phyloP scores from a whole-genome alignment of 2,329 filamentous ascomycete species.

The Fusarium penzigii region DNA sequence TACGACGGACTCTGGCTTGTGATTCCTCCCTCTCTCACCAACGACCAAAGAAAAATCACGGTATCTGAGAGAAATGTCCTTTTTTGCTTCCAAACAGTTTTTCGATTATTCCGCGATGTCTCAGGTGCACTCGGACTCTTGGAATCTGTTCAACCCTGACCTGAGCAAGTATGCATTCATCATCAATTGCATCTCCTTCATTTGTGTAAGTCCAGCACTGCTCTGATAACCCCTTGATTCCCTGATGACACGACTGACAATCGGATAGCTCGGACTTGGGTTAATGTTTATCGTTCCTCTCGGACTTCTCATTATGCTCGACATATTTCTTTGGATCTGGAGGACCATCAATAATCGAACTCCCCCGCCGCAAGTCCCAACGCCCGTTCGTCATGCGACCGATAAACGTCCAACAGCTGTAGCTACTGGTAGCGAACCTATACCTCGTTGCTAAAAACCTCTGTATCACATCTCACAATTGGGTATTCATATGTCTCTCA shows the following conservation, averaged over 20 bases:
- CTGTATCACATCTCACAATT: conserved; percentile 4
- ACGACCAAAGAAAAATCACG: conserved; percentile 21
- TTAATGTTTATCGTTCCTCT: conserved; percentile 50
- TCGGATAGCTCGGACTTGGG: conserved; percentile 44
- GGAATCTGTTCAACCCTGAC: conserved; percentile 27
- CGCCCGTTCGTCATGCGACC: conserved; percentile 15
- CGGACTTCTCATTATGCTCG: conserved; percentile 49
- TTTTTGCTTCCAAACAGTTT: conserved; percentile 19
- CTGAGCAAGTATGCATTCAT: conserved; percentile 34
- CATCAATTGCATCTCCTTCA: conserved; percentile 39
- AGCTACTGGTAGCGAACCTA: conserved; percentile 24
- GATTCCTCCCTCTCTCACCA: conserved; percentile 20
- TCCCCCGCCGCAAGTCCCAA: conserved; percentile 15
- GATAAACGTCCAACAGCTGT: conserved; percentile 23
- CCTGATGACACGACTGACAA: conserved; percentile 11
- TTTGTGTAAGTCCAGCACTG: conserved; percentile 36
- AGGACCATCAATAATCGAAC: conserved; percentile 38
- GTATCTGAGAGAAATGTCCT: conserved; percentile 25
- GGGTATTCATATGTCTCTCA: conserved; percentile 4
- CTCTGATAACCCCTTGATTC: not conserved
- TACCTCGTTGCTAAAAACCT: conserved; percentile 18
- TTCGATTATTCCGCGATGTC: conserved; percentile 26
- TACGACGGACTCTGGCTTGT: conserved; percentile 21
- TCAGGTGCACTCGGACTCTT: conserved; percentile 24
- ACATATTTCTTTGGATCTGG: conserved; percentile 56